Conservation (phyloP, 148 eudicot species). For the Pouteria glomerata region DNA sequence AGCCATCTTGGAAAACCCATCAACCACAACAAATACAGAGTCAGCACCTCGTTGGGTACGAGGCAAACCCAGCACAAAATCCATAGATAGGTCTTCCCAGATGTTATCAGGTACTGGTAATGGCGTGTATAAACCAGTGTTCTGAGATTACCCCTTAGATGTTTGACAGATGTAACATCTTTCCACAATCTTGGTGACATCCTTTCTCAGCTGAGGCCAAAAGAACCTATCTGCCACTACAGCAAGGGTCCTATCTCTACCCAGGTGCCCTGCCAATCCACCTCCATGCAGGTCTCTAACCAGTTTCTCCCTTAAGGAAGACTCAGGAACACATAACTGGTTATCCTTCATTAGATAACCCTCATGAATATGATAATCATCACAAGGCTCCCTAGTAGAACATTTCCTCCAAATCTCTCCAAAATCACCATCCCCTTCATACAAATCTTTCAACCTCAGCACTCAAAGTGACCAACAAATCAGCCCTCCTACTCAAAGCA, state of each 20-base stretch:
- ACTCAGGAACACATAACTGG: background rate
- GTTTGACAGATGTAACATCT: background rate
- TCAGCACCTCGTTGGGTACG: background rate
- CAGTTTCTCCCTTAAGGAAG: background rate
- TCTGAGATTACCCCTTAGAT: background rate
- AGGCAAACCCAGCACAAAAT: background rate
- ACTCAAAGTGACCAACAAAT: background rate
- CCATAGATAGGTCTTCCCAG: background rate
- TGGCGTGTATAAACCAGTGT: background rate
- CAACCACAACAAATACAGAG: background rate
- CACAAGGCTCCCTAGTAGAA: no score
- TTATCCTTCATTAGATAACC: background rate
- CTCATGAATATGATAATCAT: no score
- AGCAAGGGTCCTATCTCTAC: background rate
- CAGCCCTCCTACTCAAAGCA: background rate
- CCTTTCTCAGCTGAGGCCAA: background rate
- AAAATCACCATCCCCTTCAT: no score
- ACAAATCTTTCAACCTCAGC: background rate
- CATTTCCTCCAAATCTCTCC: no score
- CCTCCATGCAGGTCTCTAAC: background rate
- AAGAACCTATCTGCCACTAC: background rate
- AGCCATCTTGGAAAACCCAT: conserved; percentile 1
- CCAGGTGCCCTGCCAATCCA: background rate
- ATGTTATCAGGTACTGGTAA: background rate
- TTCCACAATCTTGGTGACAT: background rate